Conservation (phyloP, 257 asterid genomes). For the Echites panduratus region DNA sequence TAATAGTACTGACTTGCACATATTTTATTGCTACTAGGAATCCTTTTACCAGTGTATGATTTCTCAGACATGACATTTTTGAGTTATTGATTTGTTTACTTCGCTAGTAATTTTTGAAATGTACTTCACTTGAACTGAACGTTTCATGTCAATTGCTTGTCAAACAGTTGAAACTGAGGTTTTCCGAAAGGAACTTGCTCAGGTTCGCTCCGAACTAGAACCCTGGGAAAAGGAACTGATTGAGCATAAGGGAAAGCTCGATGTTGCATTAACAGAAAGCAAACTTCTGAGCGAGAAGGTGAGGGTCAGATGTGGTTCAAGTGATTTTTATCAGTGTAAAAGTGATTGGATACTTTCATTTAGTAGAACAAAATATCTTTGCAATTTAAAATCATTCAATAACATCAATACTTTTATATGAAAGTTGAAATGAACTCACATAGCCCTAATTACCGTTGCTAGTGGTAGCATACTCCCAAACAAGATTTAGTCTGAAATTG, state of each 20-base stretch:
- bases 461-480: background rate
- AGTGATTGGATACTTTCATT: background rate
- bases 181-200: conserved; percentile 71
- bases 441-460: background rate
- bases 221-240: conserved; percentile 95
- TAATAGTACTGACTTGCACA: background rate
- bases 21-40: background rate
- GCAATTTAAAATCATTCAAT: background rate
- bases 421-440: background rate
- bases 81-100: background rate
- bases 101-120: background rate
- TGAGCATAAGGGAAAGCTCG: conserved; percentile 80
- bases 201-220: conserved; percentile 74
- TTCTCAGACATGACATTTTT: background rate
- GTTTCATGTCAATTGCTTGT: conserved; percentile 14
- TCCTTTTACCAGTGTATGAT: background rate
- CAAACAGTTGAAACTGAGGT: conserved; percentile 78
- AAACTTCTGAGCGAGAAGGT: conserved; percentile 77
- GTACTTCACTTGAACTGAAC: background rate
- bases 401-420: background rate
- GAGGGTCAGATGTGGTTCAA: background rate
- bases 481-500: background rate
- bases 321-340: background rate
- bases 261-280: conserved; percentile 76
- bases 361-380: background rate